A percentile compares a stretch with the other conserved stretches of the same genome.
phyloP scores from a whole-genome alignment of 768 basidiomycete species.

The Mycena galericulata region DNA sequence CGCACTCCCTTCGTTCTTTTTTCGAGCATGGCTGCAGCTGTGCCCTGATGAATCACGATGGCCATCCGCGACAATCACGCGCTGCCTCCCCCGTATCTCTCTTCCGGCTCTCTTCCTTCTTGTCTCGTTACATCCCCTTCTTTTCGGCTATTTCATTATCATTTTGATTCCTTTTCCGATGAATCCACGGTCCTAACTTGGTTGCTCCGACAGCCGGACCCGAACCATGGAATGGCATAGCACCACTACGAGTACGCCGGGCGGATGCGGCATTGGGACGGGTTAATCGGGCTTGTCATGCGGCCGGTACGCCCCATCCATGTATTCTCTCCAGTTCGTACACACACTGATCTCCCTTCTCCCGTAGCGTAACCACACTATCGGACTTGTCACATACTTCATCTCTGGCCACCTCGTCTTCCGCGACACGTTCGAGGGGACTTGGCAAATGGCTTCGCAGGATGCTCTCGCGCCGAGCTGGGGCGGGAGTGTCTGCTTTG shows the following conservation, averaged over 20 bases:
- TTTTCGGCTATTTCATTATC: no score
- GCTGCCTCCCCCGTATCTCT: no score
- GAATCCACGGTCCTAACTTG: no score
- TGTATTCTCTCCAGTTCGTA: background rate
- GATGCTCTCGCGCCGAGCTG: constrained; percentile 31
- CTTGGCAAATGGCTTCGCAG: constrained; percentile 32
- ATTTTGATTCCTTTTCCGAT: no score
- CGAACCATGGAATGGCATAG: constrained; percentile 51
- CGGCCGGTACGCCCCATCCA: constrained; percentile 37
- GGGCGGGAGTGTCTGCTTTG: constrained; percentile 31
- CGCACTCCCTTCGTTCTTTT: no score
- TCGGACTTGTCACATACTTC: constrained; percentile 30
- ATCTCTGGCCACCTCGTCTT: constrained; percentile 30
- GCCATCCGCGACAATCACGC: no score
- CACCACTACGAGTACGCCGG: constrained; percentile 50
- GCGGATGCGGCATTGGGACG: constrained; percentile 54
- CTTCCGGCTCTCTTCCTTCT: no score
- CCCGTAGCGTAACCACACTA: constrained; percentile 29
- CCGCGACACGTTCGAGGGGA: constrained; percentile 30
- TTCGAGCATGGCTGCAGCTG: no score
- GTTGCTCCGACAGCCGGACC: constrained; percentile 51
- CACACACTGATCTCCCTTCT: no score
- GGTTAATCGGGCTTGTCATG: constrained; percentile 51
- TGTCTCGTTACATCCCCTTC: no score
- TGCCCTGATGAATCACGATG: no score